Evolutionary conservation across 2,329 filamentous ascomycete species (phyloP).

Genomic region (Zalaria obscura): DNA sequence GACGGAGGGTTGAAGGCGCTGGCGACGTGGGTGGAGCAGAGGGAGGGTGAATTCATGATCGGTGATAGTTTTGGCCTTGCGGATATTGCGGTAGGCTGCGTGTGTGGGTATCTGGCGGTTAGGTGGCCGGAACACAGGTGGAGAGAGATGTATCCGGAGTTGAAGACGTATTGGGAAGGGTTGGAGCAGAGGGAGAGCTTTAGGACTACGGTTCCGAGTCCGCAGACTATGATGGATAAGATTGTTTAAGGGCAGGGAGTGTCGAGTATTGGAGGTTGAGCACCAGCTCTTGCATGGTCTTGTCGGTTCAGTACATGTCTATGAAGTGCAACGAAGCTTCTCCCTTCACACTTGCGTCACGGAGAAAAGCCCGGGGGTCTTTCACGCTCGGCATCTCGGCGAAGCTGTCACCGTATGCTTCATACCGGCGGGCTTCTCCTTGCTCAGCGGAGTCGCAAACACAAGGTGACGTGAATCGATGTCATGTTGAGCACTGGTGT

Average conservation of each 20-base stretch:
- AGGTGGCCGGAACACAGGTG: constrained; percentile 19
- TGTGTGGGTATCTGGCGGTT: constrained; percentile 20
- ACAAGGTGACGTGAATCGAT: no score
- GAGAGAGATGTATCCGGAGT: constrained; percentile 17
- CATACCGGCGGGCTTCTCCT: no score
- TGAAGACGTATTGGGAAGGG: constrained; percentile 32
- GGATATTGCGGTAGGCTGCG: constrained; percentile 19
- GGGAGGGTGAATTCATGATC: constrained; percentile 14
- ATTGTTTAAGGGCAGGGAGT: constrained; percentile 15
- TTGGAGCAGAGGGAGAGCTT: constrained; percentile 29
- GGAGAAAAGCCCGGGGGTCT: no score
- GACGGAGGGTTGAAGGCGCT: constrained; percentile 20
- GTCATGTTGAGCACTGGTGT: no score
- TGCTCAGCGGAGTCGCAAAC: no score
- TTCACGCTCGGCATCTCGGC: no score
- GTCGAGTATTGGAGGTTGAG: background rate
- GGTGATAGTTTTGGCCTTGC: constrained; percentile 19
- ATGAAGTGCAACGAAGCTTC: no score
- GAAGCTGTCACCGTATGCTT: no score
- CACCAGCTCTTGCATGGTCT: no score
- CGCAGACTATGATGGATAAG: constrained; percentile 20
- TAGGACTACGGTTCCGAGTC: constrained; percentile 15
- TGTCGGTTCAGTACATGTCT: no score
- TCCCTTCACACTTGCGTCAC: no score
- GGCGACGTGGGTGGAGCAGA: constrained; percentile 14